Evolutionary conservation across 1,284 basidiomycete species (phyloP), one percentile per base, ranked within the genome.

Genomic region (Grifola frondosa): DNA sequence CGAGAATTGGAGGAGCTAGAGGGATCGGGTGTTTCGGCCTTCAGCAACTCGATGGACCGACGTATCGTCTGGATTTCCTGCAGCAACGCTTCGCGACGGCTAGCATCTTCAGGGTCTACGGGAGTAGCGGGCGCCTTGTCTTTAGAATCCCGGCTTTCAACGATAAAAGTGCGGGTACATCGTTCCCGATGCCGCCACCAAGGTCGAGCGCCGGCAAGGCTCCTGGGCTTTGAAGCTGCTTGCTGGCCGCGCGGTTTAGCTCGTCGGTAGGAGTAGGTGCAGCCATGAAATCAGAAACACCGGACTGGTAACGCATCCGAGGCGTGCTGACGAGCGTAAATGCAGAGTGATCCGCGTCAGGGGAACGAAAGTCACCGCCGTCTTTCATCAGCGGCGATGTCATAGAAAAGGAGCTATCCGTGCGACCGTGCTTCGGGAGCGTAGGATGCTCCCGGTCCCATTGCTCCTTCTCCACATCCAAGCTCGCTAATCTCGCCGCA

Each of bases 381-480:
- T 52, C 52, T 33, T 63, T 63, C 46, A 61, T 64, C 35, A 67
- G 56, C 25, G 67, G 42, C 5, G 64, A 59, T 26, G 56, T 53
- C 28, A 56, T 52, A 0, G 78, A 78, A 23, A 77, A 73, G 45
- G 78, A 78, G 53, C 85, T 89, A 42, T 78, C 75, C 37, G 74
- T 66, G n/a, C 85, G 74, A 20, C 67, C 77, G 60, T 88, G 80
- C 53, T 73, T 79, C 44, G 62, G 57, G 44, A 80, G 64, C 37
- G 74, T 71, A 11, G 88, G 81, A 52, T 96, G 90, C 42, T 90
- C 83, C 53, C 77, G 81, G 61, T 97, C 92, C 95, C 94, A 97
- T 46, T 85, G 79, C 29, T 79, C 78, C 42, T 86, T 81, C 61
- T 97, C 92, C 34, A 74, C 71, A 29, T 80, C 73, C 33, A 91